A percentile compares a stretch with the other conserved stretches of the same genome.
These are phyloP conservation scores for Begonia loranthoides DNA, from an alignment of 306 rosid genomes.

Conservation along the genomic window DNA sequence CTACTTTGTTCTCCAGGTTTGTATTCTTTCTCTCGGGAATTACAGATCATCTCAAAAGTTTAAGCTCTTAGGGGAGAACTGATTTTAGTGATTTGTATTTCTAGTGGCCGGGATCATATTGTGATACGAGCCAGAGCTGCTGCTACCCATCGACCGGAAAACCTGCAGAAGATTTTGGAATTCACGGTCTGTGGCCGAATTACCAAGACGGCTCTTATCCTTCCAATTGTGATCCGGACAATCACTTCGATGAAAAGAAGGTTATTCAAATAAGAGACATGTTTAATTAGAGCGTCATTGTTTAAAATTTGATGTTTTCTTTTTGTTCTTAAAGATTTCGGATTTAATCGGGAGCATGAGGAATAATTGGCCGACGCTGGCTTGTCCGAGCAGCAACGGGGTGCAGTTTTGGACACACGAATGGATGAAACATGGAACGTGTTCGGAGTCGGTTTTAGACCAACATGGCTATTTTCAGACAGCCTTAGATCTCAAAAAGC, in stretches of 20 bases:
- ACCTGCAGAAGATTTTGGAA: slow-evolving; percentile 56
- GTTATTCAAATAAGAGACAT: slow-evolving; percentile 12
- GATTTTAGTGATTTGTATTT: not conserved
- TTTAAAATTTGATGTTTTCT: not conserved
- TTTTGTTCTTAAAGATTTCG: slow-evolving; percentile 22
- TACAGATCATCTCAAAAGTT: too few relatives aligned
- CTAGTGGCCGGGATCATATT: slow-evolving; percentile 92
- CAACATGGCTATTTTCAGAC: slow-evolving; percentile 53
- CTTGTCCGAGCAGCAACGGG: slow-evolving; percentile 83
- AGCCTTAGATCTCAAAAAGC: slow-evolving; percentile 41
- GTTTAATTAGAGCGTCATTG: too few relatives aligned
- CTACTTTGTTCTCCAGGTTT: slow-evolving; percentile 58
- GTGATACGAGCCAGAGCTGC: slow-evolving; percentile 52
- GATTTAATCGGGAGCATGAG: slow-evolving; percentile 34
- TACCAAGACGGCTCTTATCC: slow-evolving; percentile 22
- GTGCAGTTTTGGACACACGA: slow-evolving; percentile 75
- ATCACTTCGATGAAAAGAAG: slow-evolving; percentile 34
- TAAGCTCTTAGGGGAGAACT: too few relatives aligned
- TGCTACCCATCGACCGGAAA: slow-evolving; percentile 74
- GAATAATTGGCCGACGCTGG: slow-evolving; percentile 64
- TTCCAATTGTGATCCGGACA: slow-evolving; percentile 36
- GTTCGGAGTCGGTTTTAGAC: slow-evolving; percentile 41
- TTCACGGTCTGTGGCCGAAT: slow-evolving; percentile 87
- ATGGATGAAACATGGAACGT: slow-evolving; percentile 88
- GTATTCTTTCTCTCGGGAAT: not conserved